Conservation (phyloP, 2,329 filamentous ascomycete genomes). For the Alternaria angustiovoidea region DNA sequence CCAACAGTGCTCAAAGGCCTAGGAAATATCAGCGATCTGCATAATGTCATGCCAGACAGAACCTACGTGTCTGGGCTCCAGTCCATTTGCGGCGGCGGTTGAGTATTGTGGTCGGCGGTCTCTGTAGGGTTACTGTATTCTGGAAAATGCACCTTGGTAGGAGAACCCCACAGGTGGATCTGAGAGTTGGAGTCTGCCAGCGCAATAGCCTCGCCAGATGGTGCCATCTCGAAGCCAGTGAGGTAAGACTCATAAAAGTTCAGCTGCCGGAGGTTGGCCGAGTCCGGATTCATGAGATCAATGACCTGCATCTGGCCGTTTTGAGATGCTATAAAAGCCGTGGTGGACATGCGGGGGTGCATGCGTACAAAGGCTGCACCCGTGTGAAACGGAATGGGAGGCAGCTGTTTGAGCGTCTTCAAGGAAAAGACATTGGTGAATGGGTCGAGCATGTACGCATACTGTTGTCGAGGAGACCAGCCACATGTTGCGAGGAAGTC, state of each 20-base stretch:
- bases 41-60: not conserved
- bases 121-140: slow-evolving; percentile 79
- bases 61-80: slow-evolving; percentile 75
- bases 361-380: slow-evolving; percentile 94
- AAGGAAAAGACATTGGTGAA: slow-evolving; percentile 96
- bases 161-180: slow-evolving; percentile 89
- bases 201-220: slow-evolving; percentile 85
- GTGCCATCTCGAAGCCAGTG: slow-evolving; percentile 83
- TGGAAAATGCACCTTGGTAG: slow-evolving; percentile 84
- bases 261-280: slow-evolving; percentile 83
- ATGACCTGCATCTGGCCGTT: slow-evolving; percentile 94
- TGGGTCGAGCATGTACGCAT: slow-evolving; percentile 84
- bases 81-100: slow-evolving; percentile 67
- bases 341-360: slow-evolving; percentile 95
- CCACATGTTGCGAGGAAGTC: slow-evolving; percentile 96
- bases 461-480: slow-evolving; percentile 82
- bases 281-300: slow-evolving; percentile 91
- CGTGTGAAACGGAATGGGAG: slow-evolving; percentile 89
- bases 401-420: slow-evolving; percentile 85
- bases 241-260: slow-evolving; percentile 76
- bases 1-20: slow-evolving; percentile 85
- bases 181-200: slow-evolving; percentile 80
- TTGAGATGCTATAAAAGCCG: slow-evolving; percentile 91
- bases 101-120: slow-evolving; percentile 71
- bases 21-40: slow-evolving; percentile 11